A percentile compares a stretch with the other conserved stretches of the same genome.
These are phyloP conservation scores for Aspergillus jensenii DNA, from an alignment of 2,329 filamentous ascomycete genomes.

Conservation along the genomic window DNA sequence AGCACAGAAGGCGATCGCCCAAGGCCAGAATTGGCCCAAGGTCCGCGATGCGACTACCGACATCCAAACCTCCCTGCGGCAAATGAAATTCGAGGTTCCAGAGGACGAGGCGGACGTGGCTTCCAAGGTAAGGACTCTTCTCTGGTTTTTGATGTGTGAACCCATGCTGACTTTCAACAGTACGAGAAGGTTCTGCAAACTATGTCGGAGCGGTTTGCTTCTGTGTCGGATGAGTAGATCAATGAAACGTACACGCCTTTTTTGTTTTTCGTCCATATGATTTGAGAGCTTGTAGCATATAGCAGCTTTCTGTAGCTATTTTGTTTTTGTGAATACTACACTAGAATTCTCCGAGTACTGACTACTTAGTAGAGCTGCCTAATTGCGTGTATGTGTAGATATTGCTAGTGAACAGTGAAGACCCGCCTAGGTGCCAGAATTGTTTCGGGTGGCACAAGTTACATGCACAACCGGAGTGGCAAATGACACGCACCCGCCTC, in stretches of 20 bases:
- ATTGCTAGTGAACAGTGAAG: not conserved
- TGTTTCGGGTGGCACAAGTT: not conserved
- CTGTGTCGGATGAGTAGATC: constrained; percentile 86
- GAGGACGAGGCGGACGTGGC: constrained; percentile 74
- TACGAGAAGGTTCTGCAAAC: constrained; percentile 89
- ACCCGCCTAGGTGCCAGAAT: not conserved
- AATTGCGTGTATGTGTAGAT: not conserved
- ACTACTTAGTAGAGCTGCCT: not conserved
- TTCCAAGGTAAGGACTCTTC: constrained; percentile 68
- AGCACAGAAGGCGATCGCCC: constrained; percentile 88
- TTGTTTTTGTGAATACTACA: constrained; percentile 8
- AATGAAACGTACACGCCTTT: not conserved
- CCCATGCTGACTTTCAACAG: constrained; percentile 48
- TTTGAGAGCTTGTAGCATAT: constrained; percentile 30
- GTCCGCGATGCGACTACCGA: constrained; percentile 87
- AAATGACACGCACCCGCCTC: constrained; percentile 7
- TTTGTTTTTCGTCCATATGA: constrained; percentile 17
- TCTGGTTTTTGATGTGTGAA: not conserved
- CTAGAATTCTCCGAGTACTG: not conserved
- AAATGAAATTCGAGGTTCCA: constrained; percentile 96
- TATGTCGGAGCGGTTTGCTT: constrained; percentile 97
- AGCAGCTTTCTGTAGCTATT: constrained; percentile 40
- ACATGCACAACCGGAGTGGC: not conserved
- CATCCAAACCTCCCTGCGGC: constrained; percentile 78
- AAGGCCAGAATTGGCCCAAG: constrained; percentile 90